Evolutionary conservation across 2,329 filamentous ascomycete species (phyloP).

Genomic region (Elsinoe fawcettii): DNA sequence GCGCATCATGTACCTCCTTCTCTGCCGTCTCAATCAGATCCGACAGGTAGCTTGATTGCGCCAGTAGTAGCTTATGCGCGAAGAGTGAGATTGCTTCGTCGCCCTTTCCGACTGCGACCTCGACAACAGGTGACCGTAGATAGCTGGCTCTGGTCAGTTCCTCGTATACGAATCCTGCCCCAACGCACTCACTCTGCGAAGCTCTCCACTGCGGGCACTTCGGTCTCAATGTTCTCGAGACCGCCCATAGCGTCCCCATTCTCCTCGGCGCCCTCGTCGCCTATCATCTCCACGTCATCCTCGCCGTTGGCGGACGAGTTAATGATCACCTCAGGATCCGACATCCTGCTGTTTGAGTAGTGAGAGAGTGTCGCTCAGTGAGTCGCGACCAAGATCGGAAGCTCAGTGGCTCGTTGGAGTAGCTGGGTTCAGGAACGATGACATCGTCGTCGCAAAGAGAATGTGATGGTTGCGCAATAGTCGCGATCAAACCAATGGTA

Average conservation of each 20-base stretch:
- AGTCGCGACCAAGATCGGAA: not conserved
- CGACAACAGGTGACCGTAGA: slow-evolving; percentile 42
- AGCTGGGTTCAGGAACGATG: not conserved
- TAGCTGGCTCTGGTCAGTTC: slow-evolving; percentile 29
- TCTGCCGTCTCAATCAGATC: slow-evolving; percentile 38
- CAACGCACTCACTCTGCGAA: slow-evolving; percentile 38
- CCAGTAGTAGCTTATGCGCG: slow-evolving; percentile 71
- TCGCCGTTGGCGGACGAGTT: slow-evolving; percentile 25
- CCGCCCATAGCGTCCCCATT: slow-evolving; percentile 27
- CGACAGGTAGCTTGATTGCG: slow-evolving; percentile 66
- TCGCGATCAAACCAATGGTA: not conserved
- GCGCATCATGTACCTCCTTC: not conserved
- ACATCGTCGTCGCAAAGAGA: not conserved
- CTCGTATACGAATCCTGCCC: not conserved
- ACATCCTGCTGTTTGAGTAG: slow-evolving; percentile 21
- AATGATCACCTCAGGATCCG: slow-evolving; percentile 27
- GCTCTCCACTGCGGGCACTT: slow-evolving; percentile 32
- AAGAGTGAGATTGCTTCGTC: slow-evolving; percentile 57
- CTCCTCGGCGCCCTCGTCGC: slow-evolving; percentile 23
- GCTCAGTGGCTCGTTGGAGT: not conserved
- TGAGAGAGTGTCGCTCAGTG: not conserved
- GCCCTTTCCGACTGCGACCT: slow-evolving; percentile 42
- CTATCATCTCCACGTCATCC: slow-evolving; percentile 46
- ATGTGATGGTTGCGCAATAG: not conserved
- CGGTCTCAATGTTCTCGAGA: slow-evolving; percentile 39